Conservation (phyloP, 345 rosid species). For the Aurinia saxatilis region DNA sequence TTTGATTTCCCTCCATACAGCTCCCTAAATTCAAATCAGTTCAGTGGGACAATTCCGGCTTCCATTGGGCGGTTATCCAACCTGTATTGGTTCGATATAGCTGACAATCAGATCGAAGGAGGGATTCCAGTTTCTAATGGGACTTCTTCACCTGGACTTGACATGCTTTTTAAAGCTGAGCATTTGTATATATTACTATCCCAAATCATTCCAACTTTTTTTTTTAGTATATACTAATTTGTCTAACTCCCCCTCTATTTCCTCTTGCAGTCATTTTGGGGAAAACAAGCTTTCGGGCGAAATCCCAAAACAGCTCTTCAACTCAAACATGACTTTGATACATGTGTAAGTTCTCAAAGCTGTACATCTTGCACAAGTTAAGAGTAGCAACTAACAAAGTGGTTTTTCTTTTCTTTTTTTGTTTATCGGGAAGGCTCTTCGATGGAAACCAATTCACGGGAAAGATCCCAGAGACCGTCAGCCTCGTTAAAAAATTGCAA, state of each 20-base stretch:
- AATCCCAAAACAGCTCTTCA: conserved; percentile 61
- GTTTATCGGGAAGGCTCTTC: conserved; percentile 48
- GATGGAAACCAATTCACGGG: conserved; percentile 63
- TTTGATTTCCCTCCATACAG: conserved; percentile 32
- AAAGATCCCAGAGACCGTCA: conserved; percentile 52
- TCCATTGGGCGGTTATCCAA: conserved; percentile 56
- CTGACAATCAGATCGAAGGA: conserved; percentile 71
- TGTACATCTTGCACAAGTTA: not conserved
- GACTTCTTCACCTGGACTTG: conserved; percentile 62
- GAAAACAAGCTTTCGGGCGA: conserved; percentile 57
- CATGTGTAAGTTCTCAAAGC: conserved; percentile 65
- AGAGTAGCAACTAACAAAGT: not conserved
- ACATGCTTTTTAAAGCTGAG: conserved; percentile 50
- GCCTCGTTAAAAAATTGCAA: conserved; percentile 45
- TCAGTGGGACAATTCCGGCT: conserved; percentile 65
- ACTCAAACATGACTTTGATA: conserved; percentile 50
- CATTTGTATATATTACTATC: conserved; percentile 57
- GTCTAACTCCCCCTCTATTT: conserved; percentile 1
- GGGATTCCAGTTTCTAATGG: conserved; percentile 68
- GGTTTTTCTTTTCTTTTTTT: not conserved
- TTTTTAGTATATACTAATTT: not conserved
- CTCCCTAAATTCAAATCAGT: conserved; percentile 64
- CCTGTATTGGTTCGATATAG: conserved; percentile 81
- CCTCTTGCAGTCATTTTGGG: conserved; percentile 63
- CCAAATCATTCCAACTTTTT: not conserved